phyloP scores from a whole-genome alignment of 192 early-diverging fungal species.

The Mortierella antarctica region DNA sequence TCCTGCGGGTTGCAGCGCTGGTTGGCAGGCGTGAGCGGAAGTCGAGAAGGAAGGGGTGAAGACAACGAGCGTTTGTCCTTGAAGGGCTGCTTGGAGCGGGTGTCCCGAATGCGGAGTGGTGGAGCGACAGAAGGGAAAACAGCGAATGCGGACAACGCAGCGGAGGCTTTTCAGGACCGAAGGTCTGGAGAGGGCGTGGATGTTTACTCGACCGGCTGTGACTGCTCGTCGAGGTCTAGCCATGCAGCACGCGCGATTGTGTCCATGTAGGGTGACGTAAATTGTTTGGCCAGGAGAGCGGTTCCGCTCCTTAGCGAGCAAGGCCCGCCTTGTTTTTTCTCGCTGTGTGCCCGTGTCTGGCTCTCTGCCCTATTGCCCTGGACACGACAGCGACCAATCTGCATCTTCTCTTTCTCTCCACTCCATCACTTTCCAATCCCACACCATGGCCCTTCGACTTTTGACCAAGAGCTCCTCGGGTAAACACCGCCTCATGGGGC shows the following conservation, averaged over 20 bases:
- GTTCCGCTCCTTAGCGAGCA: too few species aligned
- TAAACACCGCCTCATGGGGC: conserved; percentile 3
- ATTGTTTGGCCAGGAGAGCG: too few species aligned
- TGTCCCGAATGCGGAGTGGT: not conserved
- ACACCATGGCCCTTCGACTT: conserved; percentile 53
- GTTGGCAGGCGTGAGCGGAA: not conserved
- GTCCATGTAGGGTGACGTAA: too few species aligned
- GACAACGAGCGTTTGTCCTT: not conserved
- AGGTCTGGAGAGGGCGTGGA: too few species aligned
- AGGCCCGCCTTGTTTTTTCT: too few species aligned
- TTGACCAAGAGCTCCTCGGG: conserved; percentile 58
- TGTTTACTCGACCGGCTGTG: too few species aligned
- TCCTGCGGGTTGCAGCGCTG: conserved; percentile 8
- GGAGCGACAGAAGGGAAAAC: not conserved
- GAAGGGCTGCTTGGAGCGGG: not conserved
- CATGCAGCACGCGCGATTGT: too few species aligned
- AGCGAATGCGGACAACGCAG: not conserved
- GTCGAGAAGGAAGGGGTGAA: conserved; percentile 1
- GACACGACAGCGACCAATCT: not conserved
- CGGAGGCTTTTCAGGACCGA: too few species aligned
- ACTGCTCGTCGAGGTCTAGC: too few species aligned
- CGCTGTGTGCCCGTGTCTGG: too few species aligned
- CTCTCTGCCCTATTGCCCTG: conserved; percentile 8
- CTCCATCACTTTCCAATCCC: conserved; percentile 26
- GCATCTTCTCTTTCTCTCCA: conserved; percentile 17